These are phyloP conservation scores for Malassezia equina DNA, from an alignment of 1,284 basidiomycete species.

Conservation along the genomic window DNA sequence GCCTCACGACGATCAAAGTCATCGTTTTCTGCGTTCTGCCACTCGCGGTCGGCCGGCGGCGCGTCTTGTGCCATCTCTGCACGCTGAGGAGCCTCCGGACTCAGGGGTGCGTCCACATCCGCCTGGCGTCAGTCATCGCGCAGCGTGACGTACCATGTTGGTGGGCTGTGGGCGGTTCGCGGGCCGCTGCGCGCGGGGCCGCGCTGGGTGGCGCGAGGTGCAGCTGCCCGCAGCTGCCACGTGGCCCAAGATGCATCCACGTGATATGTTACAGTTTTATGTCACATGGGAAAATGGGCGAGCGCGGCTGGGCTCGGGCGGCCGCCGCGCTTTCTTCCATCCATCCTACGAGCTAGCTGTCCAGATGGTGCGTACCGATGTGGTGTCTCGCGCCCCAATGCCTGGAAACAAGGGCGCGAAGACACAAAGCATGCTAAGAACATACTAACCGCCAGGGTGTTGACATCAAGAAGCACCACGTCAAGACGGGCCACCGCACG, in stretches of 20 bases:
- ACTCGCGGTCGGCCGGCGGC: constrained; percentile 10
- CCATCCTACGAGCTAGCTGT: constrained; percentile 16
- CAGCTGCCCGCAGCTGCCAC: not conserved
- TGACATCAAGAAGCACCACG: constrained; percentile 93
- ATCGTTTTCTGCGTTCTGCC: constrained; percentile 13
- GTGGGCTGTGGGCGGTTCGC: not conserved
- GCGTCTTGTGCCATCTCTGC: constrained; percentile 9
- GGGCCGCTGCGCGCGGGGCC: not conserved
- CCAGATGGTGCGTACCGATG: constrained; percentile 13
- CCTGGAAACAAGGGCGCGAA: too few species aligned
- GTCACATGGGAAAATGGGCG: not conserved
- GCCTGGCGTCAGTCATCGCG: constrained; percentile 5
- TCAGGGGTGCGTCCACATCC: constrained; percentile 10
- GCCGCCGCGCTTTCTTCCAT: constrained; percentile 9
- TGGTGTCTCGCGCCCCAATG: not conserved
- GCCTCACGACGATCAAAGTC: constrained; percentile 18
- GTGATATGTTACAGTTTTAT: constrained; percentile 16
- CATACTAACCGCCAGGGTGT: constrained; percentile 63
- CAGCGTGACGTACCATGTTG: constrained; percentile 7
- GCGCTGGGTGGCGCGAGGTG: not conserved
- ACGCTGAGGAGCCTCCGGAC: not conserved
- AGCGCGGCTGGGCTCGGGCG: not conserved
- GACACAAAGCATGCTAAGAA: too few species aligned
- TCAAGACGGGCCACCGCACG: constrained; percentile 90
- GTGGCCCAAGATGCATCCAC: constrained; percentile 1